phyloP scores from a whole-genome alignment of 768 basidiomycete species.

The Xerocomellus dryophilus region DNA sequence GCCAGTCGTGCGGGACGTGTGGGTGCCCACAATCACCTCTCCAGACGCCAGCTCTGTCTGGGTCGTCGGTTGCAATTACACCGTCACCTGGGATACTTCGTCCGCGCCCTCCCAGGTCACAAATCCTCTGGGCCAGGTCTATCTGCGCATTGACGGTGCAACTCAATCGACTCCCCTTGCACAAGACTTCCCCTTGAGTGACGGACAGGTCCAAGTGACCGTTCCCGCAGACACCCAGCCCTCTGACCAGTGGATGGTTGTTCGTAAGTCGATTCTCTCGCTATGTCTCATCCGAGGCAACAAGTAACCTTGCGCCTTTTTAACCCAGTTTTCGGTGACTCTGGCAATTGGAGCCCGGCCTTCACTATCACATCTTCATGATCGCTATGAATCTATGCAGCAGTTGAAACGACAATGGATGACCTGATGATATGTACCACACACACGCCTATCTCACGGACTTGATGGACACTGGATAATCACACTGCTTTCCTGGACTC shows the following conservation, averaged over 20 bases:
- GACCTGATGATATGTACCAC: slow-evolving; percentile 17
- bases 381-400: slow-evolving; percentile 3
- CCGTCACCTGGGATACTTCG: slow-evolving; percentile 48
- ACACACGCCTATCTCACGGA: slow-evolving; percentile 5
- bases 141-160: slow-evolving; percentile 36
- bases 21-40: slow-evolving; percentile 40
- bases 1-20: slow-evolving; percentile 43
- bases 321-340: slow-evolving; percentile 52
- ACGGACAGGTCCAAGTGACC: slow-evolving; percentile 36
- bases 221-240: slow-evolving; percentile 38
- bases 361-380: slow-evolving; percentile 42
- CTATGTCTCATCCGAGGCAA: not conserved
- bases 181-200: slow-evolving; percentile 35
- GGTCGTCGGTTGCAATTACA: slow-evolving; percentile 38
- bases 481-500: slow-evolving; percentile 1
- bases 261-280: slow-evolving; percentile 35
- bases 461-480: slow-evolving; percentile 13
- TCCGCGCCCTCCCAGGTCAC: slow-evolving; percentile 45
- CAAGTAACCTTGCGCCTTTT: not conserved
- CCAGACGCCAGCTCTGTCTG: slow-evolving; percentile 40
- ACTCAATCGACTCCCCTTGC: slow-evolving; percentile 38
- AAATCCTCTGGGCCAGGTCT: slow-evolving; percentile 42
- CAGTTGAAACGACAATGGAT: slow-evolving; percentile 6
- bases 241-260: slow-evolving; percentile 41
- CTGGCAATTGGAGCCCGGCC: slow-evolving; percentile 44